These are phyloP conservation scores for Trifolium dubium DNA, from an alignment of 306 rosid species.

Conservation along the genomic window DNA sequence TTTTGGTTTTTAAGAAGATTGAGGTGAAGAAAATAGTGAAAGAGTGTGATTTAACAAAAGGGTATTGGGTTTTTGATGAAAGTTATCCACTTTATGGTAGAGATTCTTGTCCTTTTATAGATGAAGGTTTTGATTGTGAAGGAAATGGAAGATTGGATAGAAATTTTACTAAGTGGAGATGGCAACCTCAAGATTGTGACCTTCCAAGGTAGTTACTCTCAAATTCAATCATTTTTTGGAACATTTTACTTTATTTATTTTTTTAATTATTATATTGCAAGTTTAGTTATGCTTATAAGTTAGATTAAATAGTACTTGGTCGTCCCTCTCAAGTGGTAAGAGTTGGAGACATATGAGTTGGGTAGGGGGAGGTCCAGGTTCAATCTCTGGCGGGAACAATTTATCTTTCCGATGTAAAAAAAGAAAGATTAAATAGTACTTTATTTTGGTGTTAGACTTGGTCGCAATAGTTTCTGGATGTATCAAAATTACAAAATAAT, in stretches of 20 bases:
- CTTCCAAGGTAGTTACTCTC: slow-evolving; percentile 58
- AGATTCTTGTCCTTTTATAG: slow-evolving; percentile 80
- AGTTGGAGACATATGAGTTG: too few species aligned
- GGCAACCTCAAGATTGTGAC: slow-evolving; percentile 80
- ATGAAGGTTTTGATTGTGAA: slow-evolving; percentile 89
- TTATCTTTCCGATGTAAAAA: too few species aligned
- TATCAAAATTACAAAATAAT: too few species aligned
- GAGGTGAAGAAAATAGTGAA: slow-evolving; percentile 43
- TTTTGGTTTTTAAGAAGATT: slow-evolving; percentile 38
- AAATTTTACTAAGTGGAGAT: slow-evolving; percentile 75
- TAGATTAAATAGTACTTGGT: too few species aligned
- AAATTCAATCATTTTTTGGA: slow-evolving; percentile 13
- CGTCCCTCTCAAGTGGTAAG: too few species aligned
- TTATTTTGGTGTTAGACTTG: too few species aligned
- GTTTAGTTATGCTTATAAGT: slow-evolving; percentile 11
- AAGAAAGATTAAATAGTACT: too few species aligned
- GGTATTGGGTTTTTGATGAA: slow-evolving; percentile 86
- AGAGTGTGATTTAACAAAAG: slow-evolving; percentile 73
- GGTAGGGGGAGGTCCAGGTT: too few species aligned
- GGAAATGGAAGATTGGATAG: slow-evolving; percentile 86
- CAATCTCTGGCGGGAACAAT: too few species aligned
- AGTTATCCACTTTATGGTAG: slow-evolving; percentile 67
- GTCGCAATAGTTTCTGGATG: too few species aligned
- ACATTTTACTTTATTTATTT: background rate
- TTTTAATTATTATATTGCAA: background rate